Percentiles rank a stretch among this genome's conserved stretches.
Evolutionary conservation across 345 rosid genomes (phyloP).

Genomic region (Syzygium oleosum): DNA sequence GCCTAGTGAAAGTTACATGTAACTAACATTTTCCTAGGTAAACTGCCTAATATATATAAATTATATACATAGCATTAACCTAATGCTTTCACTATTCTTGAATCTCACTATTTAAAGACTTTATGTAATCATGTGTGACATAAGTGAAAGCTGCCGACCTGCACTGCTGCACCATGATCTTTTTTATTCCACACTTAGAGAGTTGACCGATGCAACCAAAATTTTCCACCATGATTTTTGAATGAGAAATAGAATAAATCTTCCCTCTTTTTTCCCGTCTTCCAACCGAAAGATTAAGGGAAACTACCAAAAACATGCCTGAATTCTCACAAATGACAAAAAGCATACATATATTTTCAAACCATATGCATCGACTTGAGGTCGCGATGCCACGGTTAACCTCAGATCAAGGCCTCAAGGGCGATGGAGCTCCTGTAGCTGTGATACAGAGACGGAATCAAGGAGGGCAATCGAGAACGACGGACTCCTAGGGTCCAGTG

Average conservation of each 20-base stretch:
- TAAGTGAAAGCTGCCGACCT: not conserved
- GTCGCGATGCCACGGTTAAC: not conserved
- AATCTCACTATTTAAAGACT: not conserved
- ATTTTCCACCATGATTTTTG: not conserved
- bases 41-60: not conserved
- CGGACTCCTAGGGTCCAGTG: not conserved
- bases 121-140: not conserved
- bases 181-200: not conserved
- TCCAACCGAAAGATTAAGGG: not conserved
- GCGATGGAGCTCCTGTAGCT: not conserved
- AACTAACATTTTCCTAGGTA: not conserved
- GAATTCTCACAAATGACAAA: not conserved
- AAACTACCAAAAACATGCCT: not conserved
- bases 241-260: not conserved
- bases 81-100: not conserved
- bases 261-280: not conserved
- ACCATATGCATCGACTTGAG: not conserved
- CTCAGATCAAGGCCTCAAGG: not conserved
- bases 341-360: not conserved
- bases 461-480: rapidly evolving
- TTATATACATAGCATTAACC: not conserved
- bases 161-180: not conserved
- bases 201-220: not conserved
- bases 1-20: not conserved
- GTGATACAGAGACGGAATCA: not conserved